Conservation (phyloP, 176 grass and related monocot species). For the Musa troglodytarum region DNA sequence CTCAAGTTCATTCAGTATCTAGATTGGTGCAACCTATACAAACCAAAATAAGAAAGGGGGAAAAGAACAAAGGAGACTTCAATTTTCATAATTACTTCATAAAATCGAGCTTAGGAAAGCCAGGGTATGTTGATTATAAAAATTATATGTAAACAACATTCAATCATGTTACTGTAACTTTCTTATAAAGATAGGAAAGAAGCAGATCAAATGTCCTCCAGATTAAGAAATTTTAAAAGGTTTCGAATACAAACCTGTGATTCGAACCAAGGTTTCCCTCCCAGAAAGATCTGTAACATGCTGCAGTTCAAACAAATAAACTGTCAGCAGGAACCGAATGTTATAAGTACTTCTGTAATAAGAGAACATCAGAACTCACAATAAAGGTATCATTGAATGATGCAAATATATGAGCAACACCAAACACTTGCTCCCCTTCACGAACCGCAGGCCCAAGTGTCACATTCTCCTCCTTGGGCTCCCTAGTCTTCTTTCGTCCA, state of each 20-base stretch:
- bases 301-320: neutral
- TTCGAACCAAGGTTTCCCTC: conserved; percentile 14
- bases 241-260: neutral
- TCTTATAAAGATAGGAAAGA: neutral
- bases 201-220: neutral
- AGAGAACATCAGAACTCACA: neutral
- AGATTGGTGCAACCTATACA: too few species aligned
- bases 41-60: too few species aligned
- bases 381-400: conserved; percentile 11
- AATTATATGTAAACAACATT: too few species aligned
- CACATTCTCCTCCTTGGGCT: conserved; percentile 12
- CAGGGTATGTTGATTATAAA: too few species aligned
- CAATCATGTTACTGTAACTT: too few species aligned
- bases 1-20: too few species aligned
- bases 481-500: conserved; percentile 7
- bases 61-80: too few species aligned
- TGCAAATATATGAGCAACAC: conserved; percentile 5
- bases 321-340: too few species aligned
- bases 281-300: conserved; percentile 12
- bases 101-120: too few species aligned
- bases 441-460: neutral
- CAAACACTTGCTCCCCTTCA: conserved; percentile 3
- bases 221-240: neutral
- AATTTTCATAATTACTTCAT: too few species aligned
- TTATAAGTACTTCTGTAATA: too few species aligned